phyloP scores from a whole-genome alignment of 345 rosid species.

The Syzygium aqueum region DNA sequence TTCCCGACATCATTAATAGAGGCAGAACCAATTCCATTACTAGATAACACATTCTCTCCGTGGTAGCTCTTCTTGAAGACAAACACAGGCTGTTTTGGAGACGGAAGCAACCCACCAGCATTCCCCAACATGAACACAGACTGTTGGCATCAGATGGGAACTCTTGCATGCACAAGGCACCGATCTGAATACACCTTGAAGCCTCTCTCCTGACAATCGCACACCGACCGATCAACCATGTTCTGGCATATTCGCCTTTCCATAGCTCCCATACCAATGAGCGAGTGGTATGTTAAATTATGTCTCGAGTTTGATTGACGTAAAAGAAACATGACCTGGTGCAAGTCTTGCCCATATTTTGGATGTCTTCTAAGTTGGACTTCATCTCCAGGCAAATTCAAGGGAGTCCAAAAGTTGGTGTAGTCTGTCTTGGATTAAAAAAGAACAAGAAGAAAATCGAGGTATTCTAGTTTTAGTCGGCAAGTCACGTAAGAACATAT shows the following conservation, averaged over 20 bases:
- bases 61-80: not conserved
- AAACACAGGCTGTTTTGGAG: not conserved
- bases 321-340: not conserved
- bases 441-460: not conserved
- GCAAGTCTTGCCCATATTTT: not conserved
- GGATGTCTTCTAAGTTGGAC: not conserved
- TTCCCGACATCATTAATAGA: not conserved
- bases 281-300: not conserved
- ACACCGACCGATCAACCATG: not conserved
- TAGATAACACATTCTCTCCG: not conserved
- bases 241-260: not conserved
- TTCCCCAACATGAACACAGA: not conserved
- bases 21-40: not conserved
- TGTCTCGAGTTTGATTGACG: not conserved
- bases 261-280: not conserved
- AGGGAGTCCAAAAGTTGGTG: not conserved
- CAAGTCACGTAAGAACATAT: not conserved
- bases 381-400: not conserved
- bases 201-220: not conserved
- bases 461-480: not conserved
- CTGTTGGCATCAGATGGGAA: not conserved
- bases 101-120: not conserved
- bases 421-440: not conserved
- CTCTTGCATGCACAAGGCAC: not conserved
- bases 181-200: not conserved